phyloP scores from a whole-genome alignment of 805 yeast genomes.

The Candida anglica region DNA sequence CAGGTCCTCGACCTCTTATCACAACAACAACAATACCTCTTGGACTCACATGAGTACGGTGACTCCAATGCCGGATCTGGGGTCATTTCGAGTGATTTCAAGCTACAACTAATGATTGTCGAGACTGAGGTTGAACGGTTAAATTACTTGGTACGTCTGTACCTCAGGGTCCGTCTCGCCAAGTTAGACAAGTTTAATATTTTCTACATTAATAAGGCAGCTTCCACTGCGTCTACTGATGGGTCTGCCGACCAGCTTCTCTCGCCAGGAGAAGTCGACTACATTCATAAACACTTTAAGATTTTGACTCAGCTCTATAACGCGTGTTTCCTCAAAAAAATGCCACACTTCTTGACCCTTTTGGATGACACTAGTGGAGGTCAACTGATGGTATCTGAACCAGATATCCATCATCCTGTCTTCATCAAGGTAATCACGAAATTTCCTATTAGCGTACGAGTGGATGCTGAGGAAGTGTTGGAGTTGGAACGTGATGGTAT shows the following conservation, averaged over 20 bases:
- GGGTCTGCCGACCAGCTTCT: conserved; percentile 22
- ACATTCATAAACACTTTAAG: conserved; percentile 66
- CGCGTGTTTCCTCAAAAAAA: conserved; percentile 55
- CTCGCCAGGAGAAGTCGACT: conserved; percentile 57
- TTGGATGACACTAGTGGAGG: conserved; percentile 66
- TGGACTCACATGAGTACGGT: conserved; percentile 73
- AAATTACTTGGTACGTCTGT: conserved; percentile 75
- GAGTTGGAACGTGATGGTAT: conserved; percentile 62
- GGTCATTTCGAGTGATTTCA: conserved; percentile 47
- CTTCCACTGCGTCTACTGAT: conserved; percentile 17
- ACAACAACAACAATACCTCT: conserved; percentile 67
- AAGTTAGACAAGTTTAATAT: conserved; percentile 72
- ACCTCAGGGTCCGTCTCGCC: conserved; percentile 69
- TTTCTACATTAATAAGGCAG: conserved; percentile 43
- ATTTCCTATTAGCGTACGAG: conserved; percentile 19
- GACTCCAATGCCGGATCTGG: conserved; percentile 44
- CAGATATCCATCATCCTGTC: conserved; percentile 74
- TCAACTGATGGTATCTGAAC: conserved; percentile 72
- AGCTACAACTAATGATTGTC: conserved; percentile 74
- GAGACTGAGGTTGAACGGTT: conserved; percentile 91
- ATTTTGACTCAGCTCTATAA: conserved; percentile 64
- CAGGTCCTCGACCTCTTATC: conserved; percentile 57
- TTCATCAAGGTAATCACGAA: conserved; percentile 51
- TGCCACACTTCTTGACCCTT: conserved; percentile 68
- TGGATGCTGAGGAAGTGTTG: conserved; percentile 45